phyloP scores from a whole-genome alignment of 495 filamentous ascomycete genomes.

The Trichocladium uniseriatum region DNA sequence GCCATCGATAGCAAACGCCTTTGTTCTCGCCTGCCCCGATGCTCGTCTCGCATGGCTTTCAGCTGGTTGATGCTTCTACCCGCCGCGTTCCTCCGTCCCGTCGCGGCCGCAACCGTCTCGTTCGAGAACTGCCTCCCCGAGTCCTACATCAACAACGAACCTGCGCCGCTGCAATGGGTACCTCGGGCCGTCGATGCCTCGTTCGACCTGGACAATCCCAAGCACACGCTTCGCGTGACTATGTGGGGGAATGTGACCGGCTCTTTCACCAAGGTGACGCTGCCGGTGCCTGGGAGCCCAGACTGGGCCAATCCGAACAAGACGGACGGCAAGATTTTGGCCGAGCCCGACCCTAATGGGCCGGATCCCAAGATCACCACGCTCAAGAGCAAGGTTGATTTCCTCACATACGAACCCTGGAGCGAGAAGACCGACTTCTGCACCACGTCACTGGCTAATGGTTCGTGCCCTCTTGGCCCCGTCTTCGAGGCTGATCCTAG shows the following conservation, averaged over 20 bases:
- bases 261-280: conserved; percentile 27
- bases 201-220: conserved; percentile 53
- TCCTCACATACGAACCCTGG: conserved; percentile 66
- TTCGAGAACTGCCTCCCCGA: conserved; percentile 78
- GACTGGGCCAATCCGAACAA: conserved; percentile 43
- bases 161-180: conserved; percentile 63
- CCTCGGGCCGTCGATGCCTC: conserved; percentile 61
- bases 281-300: conserved; percentile 50
- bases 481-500: conserved; percentile 50
- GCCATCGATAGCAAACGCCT: background rate
- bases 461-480: conserved; percentile 64
- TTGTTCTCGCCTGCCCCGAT: background rate
- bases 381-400: conserved; percentile 54
- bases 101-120: conserved; percentile 52
- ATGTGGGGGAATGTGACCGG: conserved; percentile 90
- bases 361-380: conserved; percentile 57
- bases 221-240: conserved; percentile 64
- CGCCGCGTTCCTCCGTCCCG: conserved; percentile 21
- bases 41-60: background rate
- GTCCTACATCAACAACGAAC: conserved; percentile 39
- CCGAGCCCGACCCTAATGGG: conserved; percentile 41
- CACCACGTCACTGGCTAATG: conserved; percentile 46
- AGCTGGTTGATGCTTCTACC: conserved; percentile 16
- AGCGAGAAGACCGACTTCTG: conserved; percentile 52
- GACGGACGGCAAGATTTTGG: conserved; percentile 67